These are phyloP conservation scores for Exophiala dermatitidis DNA, from an alignment of 2,329 filamentous ascomycete species.

Conservation along the genomic window DNA sequence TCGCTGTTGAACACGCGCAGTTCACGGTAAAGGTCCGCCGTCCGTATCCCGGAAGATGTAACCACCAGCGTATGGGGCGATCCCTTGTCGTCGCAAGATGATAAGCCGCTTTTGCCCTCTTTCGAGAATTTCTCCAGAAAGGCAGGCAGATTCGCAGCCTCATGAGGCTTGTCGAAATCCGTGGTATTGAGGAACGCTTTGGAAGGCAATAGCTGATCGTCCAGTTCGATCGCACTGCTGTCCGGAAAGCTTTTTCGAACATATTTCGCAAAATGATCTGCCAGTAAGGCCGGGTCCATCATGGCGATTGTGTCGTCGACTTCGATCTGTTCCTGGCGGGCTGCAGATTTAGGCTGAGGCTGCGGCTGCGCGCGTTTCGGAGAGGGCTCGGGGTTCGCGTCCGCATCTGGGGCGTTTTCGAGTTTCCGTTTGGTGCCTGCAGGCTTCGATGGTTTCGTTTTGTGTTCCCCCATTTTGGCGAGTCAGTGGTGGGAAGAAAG, in stretches of 20 bases:
- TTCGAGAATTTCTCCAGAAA: slow-evolving; percentile 62
- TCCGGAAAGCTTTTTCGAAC: slow-evolving; percentile 63
- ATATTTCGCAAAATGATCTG: slow-evolving; percentile 77
- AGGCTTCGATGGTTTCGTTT: background rate
- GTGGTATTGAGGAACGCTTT: slow-evolving; percentile 72
- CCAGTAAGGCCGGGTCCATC: slow-evolving; percentile 76
- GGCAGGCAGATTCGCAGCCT: slow-evolving; percentile 63
- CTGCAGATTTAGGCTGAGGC: background rate
- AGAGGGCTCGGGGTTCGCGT: background rate
- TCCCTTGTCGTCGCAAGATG: slow-evolving; percentile 61
- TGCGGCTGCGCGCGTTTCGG: slow-evolving; percentile 5
- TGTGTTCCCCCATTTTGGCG: background rate
- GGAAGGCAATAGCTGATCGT: slow-evolving; percentile 75
- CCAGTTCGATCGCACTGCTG: slow-evolving; percentile 73
- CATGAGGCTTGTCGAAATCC: slow-evolving; percentile 60
- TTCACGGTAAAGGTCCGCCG: slow-evolving; percentile 67
- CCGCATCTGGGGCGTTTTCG: slow-evolving; percentile 4
- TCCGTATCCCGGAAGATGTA: slow-evolving; percentile 74
- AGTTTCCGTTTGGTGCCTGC: slow-evolving; percentile 3
- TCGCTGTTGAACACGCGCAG: slow-evolving; percentile 34
- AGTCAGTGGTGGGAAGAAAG: background rate
- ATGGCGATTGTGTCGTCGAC: slow-evolving; percentile 68
- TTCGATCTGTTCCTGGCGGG: slow-evolving; percentile 2
- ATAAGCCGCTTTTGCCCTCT: slow-evolving; percentile 53
- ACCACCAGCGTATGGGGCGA: slow-evolving; percentile 82